These are phyloP conservation scores for Colletotrichum cuscutae DNA, from an alignment of 2,329 filamentous ascomycete genomes.

Conservation along the genomic window DNA sequence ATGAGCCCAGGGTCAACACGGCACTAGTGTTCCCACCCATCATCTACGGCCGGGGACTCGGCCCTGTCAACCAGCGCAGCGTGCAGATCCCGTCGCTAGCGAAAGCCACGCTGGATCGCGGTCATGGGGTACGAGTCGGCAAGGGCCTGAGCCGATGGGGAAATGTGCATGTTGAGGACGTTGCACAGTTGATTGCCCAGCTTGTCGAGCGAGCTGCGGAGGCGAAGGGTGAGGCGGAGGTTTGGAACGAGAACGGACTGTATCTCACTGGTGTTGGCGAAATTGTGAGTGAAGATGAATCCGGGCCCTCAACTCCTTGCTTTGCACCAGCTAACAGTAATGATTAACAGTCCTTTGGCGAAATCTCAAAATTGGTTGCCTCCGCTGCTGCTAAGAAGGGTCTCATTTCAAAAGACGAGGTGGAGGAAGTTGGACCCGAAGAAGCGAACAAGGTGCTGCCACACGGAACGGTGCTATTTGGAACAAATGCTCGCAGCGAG, in stretches of 20 bases:
- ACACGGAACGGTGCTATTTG: constrained; percentile 61
- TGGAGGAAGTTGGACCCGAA: constrained; percentile 45
- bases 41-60: constrained; percentile 52
- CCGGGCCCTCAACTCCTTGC: neutral
- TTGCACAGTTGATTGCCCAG: constrained; percentile 42
- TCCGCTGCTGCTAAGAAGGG: constrained; percentile 41
- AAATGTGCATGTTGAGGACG: constrained; percentile 47
- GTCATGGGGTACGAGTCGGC: constrained; percentile 46
- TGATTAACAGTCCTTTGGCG: constrained; percentile 40
- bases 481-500: constrained; percentile 65
- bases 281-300: constrained; percentile 37
- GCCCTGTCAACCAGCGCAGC: constrained; percentile 51
- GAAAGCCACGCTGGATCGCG: constrained; percentile 44
- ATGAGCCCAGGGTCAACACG: constrained; percentile 42
- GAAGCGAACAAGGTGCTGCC: constrained; percentile 56
- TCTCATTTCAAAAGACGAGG: constrained; percentile 37
- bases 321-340: neutral
- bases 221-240: constrained; percentile 31
- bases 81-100: constrained; percentile 52
- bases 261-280: constrained; percentile 47
- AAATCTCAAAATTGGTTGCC: constrained; percentile 44
- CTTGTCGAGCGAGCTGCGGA: constrained; percentile 45
- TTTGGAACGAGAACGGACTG: constrained; percentile 52
- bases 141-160: constrained; percentile 48
- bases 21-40: constrained; percentile 49